Percentiles rank a stretch among this genome's conserved stretches.
phyloP scores from a whole-genome alignment of 1,284 basidiomycete species.

The Quambalaria eucalypti region DNA sequence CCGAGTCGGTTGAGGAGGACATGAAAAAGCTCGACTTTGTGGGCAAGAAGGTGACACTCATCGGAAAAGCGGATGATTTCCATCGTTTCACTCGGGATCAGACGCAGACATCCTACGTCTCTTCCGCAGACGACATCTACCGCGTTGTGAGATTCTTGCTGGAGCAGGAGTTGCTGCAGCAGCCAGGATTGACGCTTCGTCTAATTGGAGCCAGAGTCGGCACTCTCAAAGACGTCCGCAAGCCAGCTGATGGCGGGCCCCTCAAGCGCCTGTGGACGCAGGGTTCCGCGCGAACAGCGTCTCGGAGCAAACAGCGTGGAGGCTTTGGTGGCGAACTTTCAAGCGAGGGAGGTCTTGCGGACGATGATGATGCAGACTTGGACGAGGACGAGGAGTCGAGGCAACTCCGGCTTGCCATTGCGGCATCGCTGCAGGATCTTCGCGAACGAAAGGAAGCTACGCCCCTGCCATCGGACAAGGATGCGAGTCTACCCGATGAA shows the following conservation, averaged over 20 bases:
- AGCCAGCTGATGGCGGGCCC: constrained; percentile 14
- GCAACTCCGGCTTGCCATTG: constrained; percentile 21
- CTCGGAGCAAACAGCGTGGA: neutral
- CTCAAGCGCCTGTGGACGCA: constrained; percentile 15
- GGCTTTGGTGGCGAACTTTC: neutral
- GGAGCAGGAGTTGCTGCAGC: constrained; percentile 20
- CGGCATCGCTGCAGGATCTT: constrained; percentile 13
- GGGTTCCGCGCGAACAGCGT: neutral
- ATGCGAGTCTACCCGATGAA: constrained; percentile 8
- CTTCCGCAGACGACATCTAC: constrained; percentile 31
- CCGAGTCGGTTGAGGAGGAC: constrained; percentile 31
- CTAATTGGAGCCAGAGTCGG: constrained; percentile 37
- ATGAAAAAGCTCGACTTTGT: constrained; percentile 29
- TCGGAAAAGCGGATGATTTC: constrained; percentile 34
- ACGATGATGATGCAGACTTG: neutral
- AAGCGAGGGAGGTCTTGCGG: too few species aligned
- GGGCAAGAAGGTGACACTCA: constrained; percentile 34
- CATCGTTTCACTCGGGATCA: constrained; percentile 36
- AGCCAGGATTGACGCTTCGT: constrained; percentile 19
- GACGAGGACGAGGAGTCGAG: constrained; percentile 14
- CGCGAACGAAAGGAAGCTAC: too few species aligned
- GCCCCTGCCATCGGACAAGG: constrained; percentile 3
- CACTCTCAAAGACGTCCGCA: constrained; percentile 9
- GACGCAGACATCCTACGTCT: constrained; percentile 13
- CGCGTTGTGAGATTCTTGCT: constrained; percentile 20